Evolutionary conservation across 352 stramenopile genomes (phyloP).

Genomic region (Thraustochytrium sp.): DNA sequence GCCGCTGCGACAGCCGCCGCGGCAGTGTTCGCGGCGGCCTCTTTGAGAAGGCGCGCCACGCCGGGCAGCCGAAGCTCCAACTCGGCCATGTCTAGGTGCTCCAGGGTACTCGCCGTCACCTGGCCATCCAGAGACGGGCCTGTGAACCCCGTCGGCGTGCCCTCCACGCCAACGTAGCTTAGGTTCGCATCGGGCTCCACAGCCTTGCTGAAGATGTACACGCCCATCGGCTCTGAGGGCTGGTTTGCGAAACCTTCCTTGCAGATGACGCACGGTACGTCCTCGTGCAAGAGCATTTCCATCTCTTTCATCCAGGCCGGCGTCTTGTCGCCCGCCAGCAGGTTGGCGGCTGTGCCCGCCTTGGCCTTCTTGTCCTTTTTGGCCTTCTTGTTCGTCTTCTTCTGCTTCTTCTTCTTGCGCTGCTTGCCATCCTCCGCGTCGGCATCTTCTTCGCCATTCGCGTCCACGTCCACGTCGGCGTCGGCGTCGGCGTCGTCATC

Average conservation of each 20-base stretch:
- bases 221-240: constrained; percentile 6
- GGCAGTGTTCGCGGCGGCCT: too few relatives aligned
- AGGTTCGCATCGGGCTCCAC: background rate
- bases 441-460: too few relatives aligned
- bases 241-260: constrained; percentile 49
- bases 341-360: background rate
- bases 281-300: constrained; percentile 51
- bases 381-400: background rate
- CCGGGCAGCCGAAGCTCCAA: too few relatives aligned
- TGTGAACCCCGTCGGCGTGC: too few relatives aligned
- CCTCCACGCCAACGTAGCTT: background rate
- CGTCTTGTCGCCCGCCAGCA: background rate
- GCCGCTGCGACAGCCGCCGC: too few relatives aligned
- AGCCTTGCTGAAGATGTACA: constrained; percentile 45
- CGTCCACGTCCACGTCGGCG: too few relatives aligned
- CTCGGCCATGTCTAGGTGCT: too few relatives aligned
- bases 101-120: too few relatives aligned
- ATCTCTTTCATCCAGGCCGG: constrained; percentile 53
- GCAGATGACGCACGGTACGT: constrained; percentile 51
- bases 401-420: background rate
- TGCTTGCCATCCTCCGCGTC: too few relatives aligned
- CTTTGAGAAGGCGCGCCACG: too few relatives aligned
- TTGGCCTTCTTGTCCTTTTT: background rate
- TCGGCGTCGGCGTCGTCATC: too few relatives aligned
- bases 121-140: too few relatives aligned